Conservation (phyloP, 1,284 basidiomycete genomes). For the Cutaneotrichosporon daszewskae region DNA sequence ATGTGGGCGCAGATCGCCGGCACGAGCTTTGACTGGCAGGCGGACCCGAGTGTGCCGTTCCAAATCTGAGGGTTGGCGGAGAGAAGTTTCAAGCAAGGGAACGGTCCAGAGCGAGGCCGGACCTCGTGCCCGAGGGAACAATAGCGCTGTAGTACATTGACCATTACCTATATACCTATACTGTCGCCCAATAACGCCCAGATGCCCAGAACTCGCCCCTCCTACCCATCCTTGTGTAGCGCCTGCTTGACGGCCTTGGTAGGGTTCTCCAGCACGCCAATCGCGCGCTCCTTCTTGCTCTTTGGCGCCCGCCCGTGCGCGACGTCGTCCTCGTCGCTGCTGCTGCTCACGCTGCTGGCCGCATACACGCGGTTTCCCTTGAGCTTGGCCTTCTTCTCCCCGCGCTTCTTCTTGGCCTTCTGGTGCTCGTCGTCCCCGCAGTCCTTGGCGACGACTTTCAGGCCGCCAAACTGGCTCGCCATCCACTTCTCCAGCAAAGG, state of each 20-base stretch:
- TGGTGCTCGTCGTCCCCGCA: conserved; percentile 55
- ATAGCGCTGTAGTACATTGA: no score
- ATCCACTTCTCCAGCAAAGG: conserved; percentile 48
- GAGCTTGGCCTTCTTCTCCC: not conserved
- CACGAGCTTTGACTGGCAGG: conserved; percentile 40
- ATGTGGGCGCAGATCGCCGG: conserved; percentile 43
- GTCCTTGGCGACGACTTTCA: conserved; percentile 56
- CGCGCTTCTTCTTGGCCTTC: conserved; percentile 33
- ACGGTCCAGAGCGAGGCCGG: no score
- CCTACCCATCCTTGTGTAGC: not conserved
- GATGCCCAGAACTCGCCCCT: conserved; percentile 47
- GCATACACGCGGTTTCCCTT: not conserved
- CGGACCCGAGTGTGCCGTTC: conserved; percentile 45
- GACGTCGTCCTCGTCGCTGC: conserved; percentile 4
- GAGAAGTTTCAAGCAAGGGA: no score
- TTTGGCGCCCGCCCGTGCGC: not conserved
- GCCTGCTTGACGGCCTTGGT: not conserved
- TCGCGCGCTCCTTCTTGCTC: conserved; percentile 2
- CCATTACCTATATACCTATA: no score
- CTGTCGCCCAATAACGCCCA: no score
- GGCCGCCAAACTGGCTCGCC: conserved; percentile 62
- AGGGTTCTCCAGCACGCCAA: conserved; percentile 4
- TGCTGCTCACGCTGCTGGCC: not conserved
- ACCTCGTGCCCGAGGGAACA: no score
- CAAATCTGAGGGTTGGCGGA: no score